A percentile compares a stretch with the other conserved stretches of the same genome.
Evolutionary conservation across 169 alveolate genomes (phyloP).

Genomic region (Eimeria praecox): DNA sequence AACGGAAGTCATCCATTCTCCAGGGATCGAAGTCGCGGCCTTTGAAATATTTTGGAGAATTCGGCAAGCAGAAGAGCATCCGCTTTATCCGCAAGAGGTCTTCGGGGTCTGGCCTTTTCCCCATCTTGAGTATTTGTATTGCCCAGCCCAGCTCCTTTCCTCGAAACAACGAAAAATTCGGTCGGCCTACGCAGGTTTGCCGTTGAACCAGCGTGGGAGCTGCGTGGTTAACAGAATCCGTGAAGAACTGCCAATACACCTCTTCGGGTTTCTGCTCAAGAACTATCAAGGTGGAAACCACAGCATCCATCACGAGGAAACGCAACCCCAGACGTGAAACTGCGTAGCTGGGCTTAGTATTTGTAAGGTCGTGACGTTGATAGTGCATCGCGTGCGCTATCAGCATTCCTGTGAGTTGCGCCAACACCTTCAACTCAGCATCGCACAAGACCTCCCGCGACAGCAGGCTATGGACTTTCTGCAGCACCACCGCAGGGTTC

Average conservation of each 20-base stretch:
- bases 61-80: conserved; percentile 2
- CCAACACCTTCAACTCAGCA: neutral
- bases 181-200: neutral
- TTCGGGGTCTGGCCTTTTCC: neutral
- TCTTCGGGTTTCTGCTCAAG: neutral
- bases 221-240: neutral
- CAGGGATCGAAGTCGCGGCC: neutral
- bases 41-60: neutral
- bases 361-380: neutral
- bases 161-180: neutral
- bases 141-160: neutral
- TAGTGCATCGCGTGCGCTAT: neutral
- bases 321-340: neutral
- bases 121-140: neutral
- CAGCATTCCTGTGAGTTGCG: neutral
- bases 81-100: neutral
- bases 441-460: neutral
- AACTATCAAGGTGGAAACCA: neutral
- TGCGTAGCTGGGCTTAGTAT: neutral
- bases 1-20: neutral
- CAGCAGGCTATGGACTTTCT: neutral
- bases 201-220: neutral
- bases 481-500: neutral
- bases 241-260: neutral
- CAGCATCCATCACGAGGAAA: conserved; percentile 7